Percentiles rank a stretch among this genome's conserved stretches.
phyloP scores from a whole-genome alignment of 2,329 filamentous ascomycete genomes.

The Pseudohalonectria lignicola region DNA sequence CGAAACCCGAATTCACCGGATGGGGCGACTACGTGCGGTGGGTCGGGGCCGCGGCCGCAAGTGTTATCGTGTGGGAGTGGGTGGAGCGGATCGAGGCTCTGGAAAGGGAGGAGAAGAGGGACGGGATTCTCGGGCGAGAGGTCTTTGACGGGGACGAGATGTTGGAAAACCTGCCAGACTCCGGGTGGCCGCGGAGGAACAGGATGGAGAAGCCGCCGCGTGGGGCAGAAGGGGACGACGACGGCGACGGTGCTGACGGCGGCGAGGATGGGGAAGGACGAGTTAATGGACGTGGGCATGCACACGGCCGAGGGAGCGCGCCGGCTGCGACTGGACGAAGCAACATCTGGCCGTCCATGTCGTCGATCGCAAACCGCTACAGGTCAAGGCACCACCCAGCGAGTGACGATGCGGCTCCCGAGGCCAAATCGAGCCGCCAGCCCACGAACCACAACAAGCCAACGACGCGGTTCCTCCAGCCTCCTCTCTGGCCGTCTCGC shows the following conservation, averaged over 20 bases:
- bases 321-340: constrained; percentile 15
- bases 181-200: constrained; percentile 30
- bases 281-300: not conserved
- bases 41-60: constrained; percentile 90
- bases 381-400: constrained; percentile 14
- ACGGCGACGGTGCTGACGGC: constrained; percentile 19
- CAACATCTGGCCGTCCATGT: constrained; percentile 27
- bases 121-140: constrained; percentile 81
- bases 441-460: constrained; percentile 12
- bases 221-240: constrained; percentile 11
- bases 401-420: constrained; percentile 6
- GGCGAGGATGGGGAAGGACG: constrained; percentile 13
- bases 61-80: constrained; percentile 98
- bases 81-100: constrained; percentile 88
- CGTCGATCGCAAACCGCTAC: constrained; percentile 27
- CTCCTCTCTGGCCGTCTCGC: constrained; percentile 43
- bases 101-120: constrained; percentile 87
- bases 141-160: constrained; percentile 93
- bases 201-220: constrained; percentile 11
- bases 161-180: constrained; percentile 53
- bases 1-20: constrained; percentile 71
- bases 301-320: constrained; percentile 4
- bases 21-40: constrained; percentile 95
- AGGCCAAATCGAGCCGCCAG: not conserved
- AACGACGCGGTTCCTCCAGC: constrained; percentile 27